phyloP scores from a whole-genome alignment of 2,329 filamentous ascomycete genomes.

The Magnaporthiopsis rhizophila region DNA sequence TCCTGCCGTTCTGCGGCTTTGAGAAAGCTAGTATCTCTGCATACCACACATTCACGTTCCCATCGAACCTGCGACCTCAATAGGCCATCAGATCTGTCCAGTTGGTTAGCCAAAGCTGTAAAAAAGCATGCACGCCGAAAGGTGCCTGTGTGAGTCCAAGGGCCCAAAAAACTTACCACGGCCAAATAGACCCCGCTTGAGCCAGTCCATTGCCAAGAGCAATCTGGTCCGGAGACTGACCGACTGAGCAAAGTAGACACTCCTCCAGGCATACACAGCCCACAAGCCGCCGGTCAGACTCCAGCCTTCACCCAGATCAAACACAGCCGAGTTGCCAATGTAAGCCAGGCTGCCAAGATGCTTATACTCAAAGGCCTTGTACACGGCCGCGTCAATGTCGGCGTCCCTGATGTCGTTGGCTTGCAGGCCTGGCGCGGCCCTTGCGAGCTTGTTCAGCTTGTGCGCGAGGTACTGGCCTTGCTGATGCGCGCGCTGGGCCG shows the following conservation, averaged over 20 bases:
- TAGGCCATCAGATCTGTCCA: constrained; percentile 27
- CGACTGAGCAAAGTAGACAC: constrained; percentile 95
- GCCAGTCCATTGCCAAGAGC: constrained; percentile 95
- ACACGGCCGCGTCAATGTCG: constrained; percentile 84
- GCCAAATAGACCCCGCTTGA: constrained; percentile 91
- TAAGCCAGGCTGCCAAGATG: constrained; percentile 91
- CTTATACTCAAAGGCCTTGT: constrained; percentile 89
- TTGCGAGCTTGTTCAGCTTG: constrained; percentile 88
- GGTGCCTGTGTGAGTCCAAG: background rate
- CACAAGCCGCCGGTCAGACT: constrained; percentile 75
- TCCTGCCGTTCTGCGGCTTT: background rate
- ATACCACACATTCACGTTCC: background rate
- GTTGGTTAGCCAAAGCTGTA: background rate
- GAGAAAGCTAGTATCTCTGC: background rate
- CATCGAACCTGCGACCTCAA: constrained; percentile 11
- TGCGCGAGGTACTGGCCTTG: constrained; percentile 87
- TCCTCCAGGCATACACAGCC: constrained; percentile 94
- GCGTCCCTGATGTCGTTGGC: constrained; percentile 80
- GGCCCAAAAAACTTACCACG: constrained; percentile 59
- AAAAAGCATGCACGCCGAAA: background rate
- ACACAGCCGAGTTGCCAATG: constrained; percentile 91
- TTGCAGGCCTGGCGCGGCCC: constrained; percentile 63
- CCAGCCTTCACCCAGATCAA: constrained; percentile 74
- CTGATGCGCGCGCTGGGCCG: constrained; percentile 92
- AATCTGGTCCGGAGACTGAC: constrained; percentile 86